Conservation (phyloP, 345 rosid genomes). For the Euphorbia tirucalli region DNA sequence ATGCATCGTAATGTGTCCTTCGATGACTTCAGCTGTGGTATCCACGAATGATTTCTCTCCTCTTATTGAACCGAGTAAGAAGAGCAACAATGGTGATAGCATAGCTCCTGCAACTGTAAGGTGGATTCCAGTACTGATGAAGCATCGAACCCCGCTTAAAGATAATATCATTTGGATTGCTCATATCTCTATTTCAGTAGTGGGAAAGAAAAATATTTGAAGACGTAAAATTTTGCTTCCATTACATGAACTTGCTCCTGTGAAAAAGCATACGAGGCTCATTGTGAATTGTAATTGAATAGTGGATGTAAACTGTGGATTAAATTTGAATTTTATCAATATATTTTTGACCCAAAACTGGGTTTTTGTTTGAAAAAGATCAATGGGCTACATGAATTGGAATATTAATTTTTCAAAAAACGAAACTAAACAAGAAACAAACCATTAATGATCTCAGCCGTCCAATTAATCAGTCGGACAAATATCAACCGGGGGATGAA, state of each 20-base stretch:
- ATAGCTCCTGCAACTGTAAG: neutral
- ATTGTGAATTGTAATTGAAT: neutral
- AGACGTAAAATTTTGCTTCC: neutral
- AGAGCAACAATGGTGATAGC: neutral
- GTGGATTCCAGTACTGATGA: neutral
- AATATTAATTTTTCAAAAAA: too few relatives aligned
- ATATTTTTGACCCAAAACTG: too few relatives aligned
- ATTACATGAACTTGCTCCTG: neutral
- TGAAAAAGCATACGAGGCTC: neutral
- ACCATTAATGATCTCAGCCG: constrained; percentile 9
- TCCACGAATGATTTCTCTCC: too few relatives aligned
- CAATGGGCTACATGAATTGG: too few relatives aligned
- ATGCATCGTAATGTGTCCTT: neutral
- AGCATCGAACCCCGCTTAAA: neutral
- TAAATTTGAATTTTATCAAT: too few relatives aligned
- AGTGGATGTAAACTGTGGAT: neutral
- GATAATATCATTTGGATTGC: neutral
- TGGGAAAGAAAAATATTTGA: too few relatives aligned
- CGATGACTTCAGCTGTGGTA: neutral
- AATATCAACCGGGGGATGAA: neutral
- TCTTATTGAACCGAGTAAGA: neutral
- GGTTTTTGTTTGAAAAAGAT: too few relatives aligned
- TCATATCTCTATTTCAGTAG: neutral
- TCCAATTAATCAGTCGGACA: neutral
- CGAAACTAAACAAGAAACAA: too few relatives aligned